phyloP scores from a whole-genome alignment of 139 green algal genomes.

The Chlorella sp. region DNA sequence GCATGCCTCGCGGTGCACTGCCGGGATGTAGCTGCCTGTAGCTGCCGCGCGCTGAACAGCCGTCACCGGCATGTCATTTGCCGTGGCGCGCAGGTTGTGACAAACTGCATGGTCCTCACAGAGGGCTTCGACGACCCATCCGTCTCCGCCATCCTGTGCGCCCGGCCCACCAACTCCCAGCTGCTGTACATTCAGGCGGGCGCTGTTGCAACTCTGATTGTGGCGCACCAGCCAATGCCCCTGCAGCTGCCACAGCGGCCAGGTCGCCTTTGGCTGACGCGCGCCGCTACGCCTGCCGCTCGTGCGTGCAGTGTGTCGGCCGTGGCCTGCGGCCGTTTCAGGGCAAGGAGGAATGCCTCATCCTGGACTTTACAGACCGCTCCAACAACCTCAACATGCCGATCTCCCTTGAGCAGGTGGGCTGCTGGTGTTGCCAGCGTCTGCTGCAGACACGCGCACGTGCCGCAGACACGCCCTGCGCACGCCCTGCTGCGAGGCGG shows the following conservation, averaged over 20 bases:
- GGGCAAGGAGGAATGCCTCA: constrained; percentile 26
- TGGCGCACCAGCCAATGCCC: no score
- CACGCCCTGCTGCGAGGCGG: no score
- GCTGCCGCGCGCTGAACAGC: no score
- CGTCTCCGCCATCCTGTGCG: constrained; percentile 23
- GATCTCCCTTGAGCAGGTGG: no score
- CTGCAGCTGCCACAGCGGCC: no score
- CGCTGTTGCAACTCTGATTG: no score
- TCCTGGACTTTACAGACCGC: constrained; percentile 21
- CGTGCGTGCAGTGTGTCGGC: constrained; percentile 32
- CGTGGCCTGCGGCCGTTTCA: constrained; percentile 19
- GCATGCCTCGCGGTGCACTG: no score
- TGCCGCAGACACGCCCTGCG: no score
- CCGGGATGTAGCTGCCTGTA: no score
- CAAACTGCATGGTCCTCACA: constrained; percentile 20
- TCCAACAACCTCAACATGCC: no score
- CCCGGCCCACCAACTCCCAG: constrained; percentile 21
- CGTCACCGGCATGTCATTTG: not conserved
- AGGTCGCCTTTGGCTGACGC: not conserved
- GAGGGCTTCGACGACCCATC: constrained; percentile 31
- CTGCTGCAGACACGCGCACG: no score
- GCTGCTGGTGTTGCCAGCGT: no score
- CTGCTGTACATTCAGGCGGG: constrained; percentile 35
- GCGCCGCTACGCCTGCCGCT: not conserved
- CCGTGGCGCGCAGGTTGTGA: constrained; percentile 9